Conservation (phyloP, 2,329 filamentous ascomycete species). For the Curvularia verruculosa region DNA sequence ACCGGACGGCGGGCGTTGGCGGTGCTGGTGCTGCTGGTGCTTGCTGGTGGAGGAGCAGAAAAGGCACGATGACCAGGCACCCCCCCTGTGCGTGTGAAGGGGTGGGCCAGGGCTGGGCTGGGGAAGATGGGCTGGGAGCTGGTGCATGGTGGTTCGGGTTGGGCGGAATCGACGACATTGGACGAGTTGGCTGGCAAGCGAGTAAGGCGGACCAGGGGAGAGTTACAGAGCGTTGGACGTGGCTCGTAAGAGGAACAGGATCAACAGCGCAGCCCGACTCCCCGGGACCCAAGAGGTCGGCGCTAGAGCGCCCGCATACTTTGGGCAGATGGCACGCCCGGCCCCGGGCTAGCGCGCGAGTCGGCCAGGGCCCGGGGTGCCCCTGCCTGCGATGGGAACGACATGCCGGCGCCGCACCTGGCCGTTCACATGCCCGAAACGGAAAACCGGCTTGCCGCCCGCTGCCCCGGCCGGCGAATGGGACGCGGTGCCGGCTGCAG, state of each 20-base stretch:
- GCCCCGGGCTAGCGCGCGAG: constrained; percentile 7
- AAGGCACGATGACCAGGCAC: too few relatives aligned
- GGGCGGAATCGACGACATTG: constrained; percentile 45
- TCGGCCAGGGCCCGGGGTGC: constrained; percentile 16
- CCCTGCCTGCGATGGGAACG: constrained; percentile 33
- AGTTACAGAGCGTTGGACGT: constrained; percentile 46
- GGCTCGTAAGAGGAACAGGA: constrained; percentile 40
- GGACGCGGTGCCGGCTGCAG: constrained; percentile 24
- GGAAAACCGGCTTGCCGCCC: constrained; percentile 29
- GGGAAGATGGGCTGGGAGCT: constrained; percentile 32
- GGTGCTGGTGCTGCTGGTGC: background rate
- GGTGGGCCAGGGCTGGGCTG: constrained; percentile 31
- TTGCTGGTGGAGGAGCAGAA: background rate
- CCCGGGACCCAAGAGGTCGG: constrained; percentile 16
- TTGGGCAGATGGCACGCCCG: constrained; percentile 9
- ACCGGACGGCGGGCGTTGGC: constrained; percentile 22
- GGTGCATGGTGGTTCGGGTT: constrained; percentile 37
- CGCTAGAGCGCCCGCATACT: constrained; percentile 14
- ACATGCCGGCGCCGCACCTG: constrained; percentile 35
- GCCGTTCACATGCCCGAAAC: constrained; percentile 33
- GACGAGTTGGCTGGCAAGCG: constrained; percentile 38
- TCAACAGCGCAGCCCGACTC: constrained; percentile 40
- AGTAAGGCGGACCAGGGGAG: constrained; percentile 42
- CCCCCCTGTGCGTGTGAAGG: constrained; percentile 34
- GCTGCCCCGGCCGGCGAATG: constrained; percentile 44